A percentile compares a stretch with the other conserved stretches of the same genome.
These are phyloP conservation scores for Digitaria exilis DNA, from an alignment of 202 grass and related monocot species.

Conservation along the genomic window DNA sequence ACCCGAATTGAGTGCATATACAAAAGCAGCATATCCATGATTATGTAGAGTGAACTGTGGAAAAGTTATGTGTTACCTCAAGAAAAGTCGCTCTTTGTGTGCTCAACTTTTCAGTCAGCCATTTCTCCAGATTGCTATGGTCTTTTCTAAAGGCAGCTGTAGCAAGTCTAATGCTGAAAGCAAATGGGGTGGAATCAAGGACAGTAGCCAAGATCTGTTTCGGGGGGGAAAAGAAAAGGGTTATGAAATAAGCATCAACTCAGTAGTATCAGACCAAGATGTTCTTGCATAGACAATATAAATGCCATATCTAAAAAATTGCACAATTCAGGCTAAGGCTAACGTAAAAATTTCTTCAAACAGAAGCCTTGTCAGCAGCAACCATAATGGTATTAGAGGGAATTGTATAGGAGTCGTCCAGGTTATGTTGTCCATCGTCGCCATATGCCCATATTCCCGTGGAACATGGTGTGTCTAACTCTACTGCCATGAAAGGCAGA, in stretches of 20 bases:
- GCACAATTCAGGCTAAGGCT: background rate
- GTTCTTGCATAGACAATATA: background rate
- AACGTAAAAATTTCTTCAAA: constrained; percentile 25
- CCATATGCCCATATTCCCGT: too few species aligned
- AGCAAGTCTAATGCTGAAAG: constrained; percentile 85
- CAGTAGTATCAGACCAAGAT: background rate
- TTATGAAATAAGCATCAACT: constrained; percentile 14
- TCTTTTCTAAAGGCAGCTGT: constrained; percentile 68
- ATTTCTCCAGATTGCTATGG: constrained; percentile 83
- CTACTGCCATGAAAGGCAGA: too few species aligned
- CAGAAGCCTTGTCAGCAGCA: background rate
- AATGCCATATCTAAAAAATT: background rate
- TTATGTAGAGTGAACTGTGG: background rate
- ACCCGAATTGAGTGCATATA: background rate
- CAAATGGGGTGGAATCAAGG: constrained; percentile 68
- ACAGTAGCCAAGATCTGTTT: constrained; percentile 74
- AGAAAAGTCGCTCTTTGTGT: constrained; percentile 63
- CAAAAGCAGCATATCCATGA: constrained; percentile 6
- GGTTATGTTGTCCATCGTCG: too few species aligned
- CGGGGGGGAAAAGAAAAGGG: constrained; percentile 22
- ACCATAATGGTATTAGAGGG: too few species aligned
- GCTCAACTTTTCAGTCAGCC: constrained; percentile 77
- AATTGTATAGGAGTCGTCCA: too few species aligned
- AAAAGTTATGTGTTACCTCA: constrained; percentile 61
- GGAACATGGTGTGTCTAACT: too few species aligned